phyloP scores from a whole-genome alignment of 495 filamentous ascomycete species.

The Rostrohypoxylon terebratum region DNA sequence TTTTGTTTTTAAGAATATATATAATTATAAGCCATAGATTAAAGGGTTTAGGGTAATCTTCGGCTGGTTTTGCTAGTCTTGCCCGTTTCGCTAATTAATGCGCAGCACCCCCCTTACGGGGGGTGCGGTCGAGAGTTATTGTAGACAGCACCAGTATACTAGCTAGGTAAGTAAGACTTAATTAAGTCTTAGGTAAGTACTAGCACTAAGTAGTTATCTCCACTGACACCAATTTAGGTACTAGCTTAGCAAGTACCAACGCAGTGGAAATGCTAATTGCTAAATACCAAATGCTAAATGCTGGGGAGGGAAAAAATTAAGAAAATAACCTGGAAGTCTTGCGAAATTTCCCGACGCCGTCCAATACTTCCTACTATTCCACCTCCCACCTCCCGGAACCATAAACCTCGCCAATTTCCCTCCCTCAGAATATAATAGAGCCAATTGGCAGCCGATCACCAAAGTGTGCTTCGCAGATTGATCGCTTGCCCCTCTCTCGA shows the following conservation, averaged over 20 bases:
- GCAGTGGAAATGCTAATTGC: slow-evolving; percentile 6
- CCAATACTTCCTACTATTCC: slow-evolving; percentile 32
- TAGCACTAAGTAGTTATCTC: too few species aligned
- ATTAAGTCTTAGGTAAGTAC: too few species aligned
- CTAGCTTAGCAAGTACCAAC: neutral
- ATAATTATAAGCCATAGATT: too few species aligned
- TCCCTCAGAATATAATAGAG: slow-evolving; percentile 38
- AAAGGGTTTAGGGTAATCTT: too few species aligned
- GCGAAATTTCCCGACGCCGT: slow-evolving; percentile 49
- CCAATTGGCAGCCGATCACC: slow-evolving; percentile 46
- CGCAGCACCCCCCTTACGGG: too few species aligned
- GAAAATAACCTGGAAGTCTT: slow-evolving; percentile 22
- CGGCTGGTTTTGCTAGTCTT: too few species aligned
- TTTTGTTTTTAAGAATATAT: too few species aligned
- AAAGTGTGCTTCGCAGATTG: slow-evolving; percentile 36
- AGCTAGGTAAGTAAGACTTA: too few species aligned
- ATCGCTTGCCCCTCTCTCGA: slow-evolving; percentile 31
- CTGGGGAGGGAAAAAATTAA: slow-evolving; percentile 27
- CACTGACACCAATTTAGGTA: too few species aligned
- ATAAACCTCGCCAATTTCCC: slow-evolving; percentile 40
- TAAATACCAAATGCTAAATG: slow-evolving; percentile 3
- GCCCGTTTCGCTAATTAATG: too few species aligned
- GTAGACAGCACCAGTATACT: too few species aligned
- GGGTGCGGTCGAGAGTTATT: too few species aligned
- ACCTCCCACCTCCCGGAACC: slow-evolving; percentile 26